Evolutionary conservation across 2,329 filamentous ascomycete genomes (phyloP), one percentile per base, ranked within the genome.

Genomic region (Aureobasidium vineae): DNA sequence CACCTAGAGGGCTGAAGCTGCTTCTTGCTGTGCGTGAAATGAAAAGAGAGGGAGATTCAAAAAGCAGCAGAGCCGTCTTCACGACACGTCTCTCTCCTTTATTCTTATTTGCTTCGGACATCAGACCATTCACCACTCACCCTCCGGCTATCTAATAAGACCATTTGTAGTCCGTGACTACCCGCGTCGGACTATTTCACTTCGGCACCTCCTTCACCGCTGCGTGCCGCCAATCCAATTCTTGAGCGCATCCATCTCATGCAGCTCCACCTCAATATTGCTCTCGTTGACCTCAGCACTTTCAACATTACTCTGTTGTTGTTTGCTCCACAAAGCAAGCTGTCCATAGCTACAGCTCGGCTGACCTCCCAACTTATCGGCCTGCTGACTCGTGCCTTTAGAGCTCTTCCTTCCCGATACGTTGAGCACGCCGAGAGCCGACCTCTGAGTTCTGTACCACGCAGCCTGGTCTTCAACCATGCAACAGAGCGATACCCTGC

Each of bases 291-390:
- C 11, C 19, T 47, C 38, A 33, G 19, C 56, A 33, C n/a, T 23
- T 7, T 10, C 40, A 26, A 45, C 8, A 31, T 7, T 13, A 8
- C n/a, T 13, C 6, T 40, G 15, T 23, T 19, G 23, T 33, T 21
- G 40, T 23, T 16, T 28, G 36, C 21, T 43, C 11, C 7, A 13
- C 19, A 52, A 28, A 47, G 7, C 33, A 47, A 41, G 31, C 28
- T 36, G 23, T n/a, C 13, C 21, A 43, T 28, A 28, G 53, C 36
- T 19, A n/a, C 38, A 13, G 15, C n/a, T n/a, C 38, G 26, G 53
- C 57, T 61, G 57, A 61, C 57, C 57, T 28, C 56, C 40, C 56
- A 23, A 33, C 43, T 54, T 40, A 13, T 57, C 53, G 53, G 53
- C 53, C 53, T 26, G 36, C 53, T 61, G 57, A 49, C 57, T 61